Evolutionary conservation across 2,329 filamentous ascomycete species (phyloP), one percentile per base, ranked within the genome.

Genomic region (Pseudogymnoascus sp.): DNA sequence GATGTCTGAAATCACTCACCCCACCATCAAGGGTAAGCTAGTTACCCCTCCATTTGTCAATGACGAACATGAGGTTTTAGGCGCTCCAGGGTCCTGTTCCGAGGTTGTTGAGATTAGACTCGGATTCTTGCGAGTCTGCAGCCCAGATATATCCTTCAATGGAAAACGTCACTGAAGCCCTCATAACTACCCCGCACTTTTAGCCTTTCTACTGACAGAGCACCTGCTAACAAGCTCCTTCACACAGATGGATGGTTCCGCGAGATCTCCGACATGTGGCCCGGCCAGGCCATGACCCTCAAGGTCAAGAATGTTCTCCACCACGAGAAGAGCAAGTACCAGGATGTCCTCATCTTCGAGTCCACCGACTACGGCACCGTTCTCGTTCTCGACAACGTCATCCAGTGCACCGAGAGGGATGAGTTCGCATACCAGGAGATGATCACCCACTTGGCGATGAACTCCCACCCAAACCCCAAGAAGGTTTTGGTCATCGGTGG

Each of bases 401-500:
- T 99, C 76, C 94, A 99, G 79, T 91, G 86, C 83, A 97, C 94
- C 68, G 94, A 99, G 84, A 87, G 92, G 67, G 91, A 99, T 73
- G 94, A 99, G 81, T 99, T 97, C 82, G 90, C 92, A 70, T 96
- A 96, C 85, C 94, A 99, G 82, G 94, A 99, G 84, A 99, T 99
- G 94, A 99, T 99, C 77, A 92, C 92, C 69, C 91, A 99, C 78
- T 83, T 99, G 67, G 94, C 91, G 77, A 90, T 99, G 88, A 94
- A 95, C 84, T 90, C 92, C 59, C 94, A 99, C 84, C 94, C 94
- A 68, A 86, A 95, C 81, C 94, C 94, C 72, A 94, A 97, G 85
- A 95, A 92, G 78, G 94, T 99, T 59, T 86, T 99, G 61, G 94
- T 99, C 74, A 97, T 99, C 71, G 94, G 94, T 66, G 94, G 94